Base-by-base conservation (phyloP, 306 rosid species). In the Potentilla sterilis region DNA sequence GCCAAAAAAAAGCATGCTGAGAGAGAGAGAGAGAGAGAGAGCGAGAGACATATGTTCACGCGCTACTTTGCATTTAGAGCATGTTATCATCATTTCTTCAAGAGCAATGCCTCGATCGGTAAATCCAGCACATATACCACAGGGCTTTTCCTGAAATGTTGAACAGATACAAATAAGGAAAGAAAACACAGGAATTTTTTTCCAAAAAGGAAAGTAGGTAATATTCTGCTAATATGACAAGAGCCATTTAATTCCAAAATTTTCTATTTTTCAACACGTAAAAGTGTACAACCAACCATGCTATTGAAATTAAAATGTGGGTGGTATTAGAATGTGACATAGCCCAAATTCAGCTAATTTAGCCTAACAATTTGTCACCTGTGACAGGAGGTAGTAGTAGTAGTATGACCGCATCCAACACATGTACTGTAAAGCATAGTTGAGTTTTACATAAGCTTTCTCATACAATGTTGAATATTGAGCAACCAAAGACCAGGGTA, bases 101-200 rank as follows among this genome's bases (percentile, higher is more conserved):
- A 9, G 72, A 48, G 86, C 89, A 85, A 14, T 70, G 13, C 88
- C 88, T 9, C 24, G 18, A 67, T 22, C 72, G 28, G 85, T 87
- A 83, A 14, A 65, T 63, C 19, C 76, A 34, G 93, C 96, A 35
- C 97, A 92, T 44, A 64, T 46, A 61, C 85, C 85, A 21, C 97
- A 92, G 9, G 78, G 84, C 57, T 74, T 68, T 37, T 52, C 81
- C 97, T 92, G 90, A 78, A 79, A 57, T 16, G 58, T 70, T 47
- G 51, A 79, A 67, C 58, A 69, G 81, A 68, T 72, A 48, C 47
- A 48, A 0, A 28, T 46, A 15, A 3, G 40, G 19, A 47, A 67
- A 37, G 28, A 38, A 67, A 47, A 47, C 51, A 11, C 13, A 12
- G 14, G 7, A 67, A 21, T 15, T 14, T 3, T 3, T 15, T 13